Evolutionary conservation across 768 basidiomycete species (phyloP), one percentile per base, ranked within the genome.

Genomic region (Neoboletus subvelutipes): DNA sequence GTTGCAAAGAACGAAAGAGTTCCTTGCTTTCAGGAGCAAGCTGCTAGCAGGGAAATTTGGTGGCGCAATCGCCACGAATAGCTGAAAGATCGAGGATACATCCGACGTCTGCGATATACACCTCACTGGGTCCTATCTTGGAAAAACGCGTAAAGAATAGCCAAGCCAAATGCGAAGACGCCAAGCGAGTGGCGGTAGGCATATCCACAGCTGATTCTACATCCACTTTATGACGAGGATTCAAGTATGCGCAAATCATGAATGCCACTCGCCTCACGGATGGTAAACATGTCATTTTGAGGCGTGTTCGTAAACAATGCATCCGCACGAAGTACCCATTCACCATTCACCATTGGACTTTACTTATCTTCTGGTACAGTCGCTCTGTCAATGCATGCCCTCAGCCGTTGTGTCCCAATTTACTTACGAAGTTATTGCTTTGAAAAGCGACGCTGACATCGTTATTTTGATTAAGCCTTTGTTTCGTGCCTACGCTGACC

Each of bases 231-330:
- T 28, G 11, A 53, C 2, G 13, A 41, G 31, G 8, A 1, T 52
- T 13, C 17, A 24, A 39, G 7, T 59, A 69, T 46, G 61, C 68
- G 26, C 42, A 33, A 17, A 31, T 63, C 9, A 56, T 71, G 6
- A 74, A 75, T 55, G 74, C 73, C 0, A 60, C 60, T 1, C 64
- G 73, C 28, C 28, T 10, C 18, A n/a, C 37, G 4, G 72, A 76
- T 52, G 66, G 66, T 13, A 47, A 50, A 9, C 52, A 31, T 4
- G 71, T 78, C 9, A 52, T 63, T 18, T 51, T 78, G 29, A 76
- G 76, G 43, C 45, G 50, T 17, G 45, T 70, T 0, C 6, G 54
- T 0, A 57, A 54, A 29, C 39, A 3, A 37, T 45, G 0, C 54
- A 63, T 54, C 61, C 69, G 1, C 26, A 28, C 28, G 28, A 28